A percentile compares a stretch with the other conserved stretches of the same genome.
Conservation (phyloP, 257 asterid genomes). For the Henckelia pumila region DNA sequence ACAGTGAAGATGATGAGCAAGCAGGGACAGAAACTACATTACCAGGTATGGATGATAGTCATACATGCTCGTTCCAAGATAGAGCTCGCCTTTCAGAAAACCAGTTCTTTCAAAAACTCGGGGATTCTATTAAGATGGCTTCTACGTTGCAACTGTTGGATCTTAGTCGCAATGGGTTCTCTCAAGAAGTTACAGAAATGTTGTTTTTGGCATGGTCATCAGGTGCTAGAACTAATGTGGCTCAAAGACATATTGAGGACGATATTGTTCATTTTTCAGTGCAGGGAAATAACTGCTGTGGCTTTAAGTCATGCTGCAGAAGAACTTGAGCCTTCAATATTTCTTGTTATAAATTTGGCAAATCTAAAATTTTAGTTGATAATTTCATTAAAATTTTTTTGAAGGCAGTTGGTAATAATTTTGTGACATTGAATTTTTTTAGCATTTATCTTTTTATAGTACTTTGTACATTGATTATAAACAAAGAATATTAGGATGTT, state of each 20-base stretch:
- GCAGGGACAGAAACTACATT: constrained; percentile 28
- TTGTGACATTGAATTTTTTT: no score
- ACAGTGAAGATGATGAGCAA: constrained; percentile 72
- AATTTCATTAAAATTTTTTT: no score
- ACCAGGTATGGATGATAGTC: constrained; percentile 26
- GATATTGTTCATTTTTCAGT: constrained; percentile 56
- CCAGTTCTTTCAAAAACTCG: constrained; percentile 41
- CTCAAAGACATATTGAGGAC: constrained; percentile 49
- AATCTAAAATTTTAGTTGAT: no score
- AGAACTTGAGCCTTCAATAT: constrained; percentile 43
- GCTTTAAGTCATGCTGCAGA: constrained; percentile 66
- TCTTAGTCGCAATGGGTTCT: constrained; percentile 66
- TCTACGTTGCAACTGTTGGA: constrained; percentile 49
- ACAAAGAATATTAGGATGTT: no score
- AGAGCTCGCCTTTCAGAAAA: constrained; percentile 22
- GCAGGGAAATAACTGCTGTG: constrained; percentile 62
- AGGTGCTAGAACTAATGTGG: constrained; percentile 47
- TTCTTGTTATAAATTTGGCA: no score
- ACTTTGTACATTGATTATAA: no score
- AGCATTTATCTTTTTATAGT: no score
- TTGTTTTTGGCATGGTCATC: constrained; percentile 61
- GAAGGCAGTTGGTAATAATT: no score
- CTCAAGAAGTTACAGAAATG: constrained; percentile 35
- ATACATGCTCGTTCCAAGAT: constrained; percentile 21
- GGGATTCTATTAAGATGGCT: constrained; percentile 42